These are phyloP conservation scores for Penicillium parvum DNA, from an alignment of 495 filamentous ascomycete species.

Conservation along the genomic window DNA sequence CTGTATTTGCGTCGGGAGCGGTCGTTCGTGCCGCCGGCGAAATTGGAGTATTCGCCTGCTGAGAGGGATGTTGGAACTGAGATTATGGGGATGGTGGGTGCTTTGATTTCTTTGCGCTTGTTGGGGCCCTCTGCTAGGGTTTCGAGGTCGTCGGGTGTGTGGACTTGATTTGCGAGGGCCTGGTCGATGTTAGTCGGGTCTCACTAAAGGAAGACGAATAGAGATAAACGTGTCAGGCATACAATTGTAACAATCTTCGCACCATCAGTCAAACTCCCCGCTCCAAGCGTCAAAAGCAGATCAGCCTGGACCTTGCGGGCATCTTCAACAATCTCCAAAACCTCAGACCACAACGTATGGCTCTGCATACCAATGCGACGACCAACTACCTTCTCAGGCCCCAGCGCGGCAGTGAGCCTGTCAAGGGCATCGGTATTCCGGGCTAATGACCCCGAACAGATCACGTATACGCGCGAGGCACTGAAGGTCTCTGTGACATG, in stretches of 20 bases:
- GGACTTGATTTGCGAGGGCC: conserved; percentile 47
- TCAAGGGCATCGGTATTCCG: conserved; percentile 49
- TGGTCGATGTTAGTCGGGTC: conserved; percentile 6
- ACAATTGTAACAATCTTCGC: conserved; percentile 57
- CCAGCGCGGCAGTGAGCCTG: conserved; percentile 41
- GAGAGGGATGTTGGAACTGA: conserved; percentile 61
- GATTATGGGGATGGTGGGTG: conserved; percentile 49
- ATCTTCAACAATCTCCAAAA: conserved; percentile 51
- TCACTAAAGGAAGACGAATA: not conserved
- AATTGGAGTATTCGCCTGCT: conserved; percentile 56
- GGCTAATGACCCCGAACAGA: conserved; percentile 55
- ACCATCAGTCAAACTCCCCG: conserved; percentile 56
- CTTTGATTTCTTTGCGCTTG: conserved; percentile 30
- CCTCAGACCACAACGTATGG: conserved; percentile 57
- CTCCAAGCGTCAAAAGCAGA: conserved; percentile 57
- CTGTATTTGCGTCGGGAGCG: conserved; percentile 48
- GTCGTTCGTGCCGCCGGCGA: conserved; percentile 55
- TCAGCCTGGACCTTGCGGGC: conserved; percentile 46
- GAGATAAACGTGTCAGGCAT: conserved; percentile 10
- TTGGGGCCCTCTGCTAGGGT: conserved; percentile 36
- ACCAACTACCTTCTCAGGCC: conserved; percentile 43
- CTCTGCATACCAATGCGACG: conserved; percentile 53
- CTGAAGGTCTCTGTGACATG: conserved; percentile 50
- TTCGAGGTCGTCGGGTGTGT: conserved; percentile 39
- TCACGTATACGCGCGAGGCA: conserved; percentile 53